These are phyloP conservation scores for Salvia rosmarinus DNA, from an alignment of 257 asterid species.

Conservation along the genomic window DNA sequence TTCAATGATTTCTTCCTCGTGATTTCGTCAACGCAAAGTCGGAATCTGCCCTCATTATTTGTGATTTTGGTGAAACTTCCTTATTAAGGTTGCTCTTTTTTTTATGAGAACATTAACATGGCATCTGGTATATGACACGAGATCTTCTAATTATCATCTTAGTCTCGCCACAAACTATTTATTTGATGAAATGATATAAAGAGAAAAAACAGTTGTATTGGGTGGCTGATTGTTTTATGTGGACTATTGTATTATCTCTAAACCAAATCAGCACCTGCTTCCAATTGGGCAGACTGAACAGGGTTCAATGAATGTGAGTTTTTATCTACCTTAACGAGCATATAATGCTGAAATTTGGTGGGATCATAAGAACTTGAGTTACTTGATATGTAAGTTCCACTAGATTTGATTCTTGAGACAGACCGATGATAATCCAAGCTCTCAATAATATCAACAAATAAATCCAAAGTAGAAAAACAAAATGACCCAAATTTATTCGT, in stretches of 20 bases:
- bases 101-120: background rate
- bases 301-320: conserved; percentile 8
- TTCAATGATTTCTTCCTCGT: background rate
- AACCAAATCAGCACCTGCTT: conserved; percentile 7
- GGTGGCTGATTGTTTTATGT: background rate
- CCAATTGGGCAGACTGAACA: background rate
- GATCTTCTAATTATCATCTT: background rate
- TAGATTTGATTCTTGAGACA: too few relatives aligned
- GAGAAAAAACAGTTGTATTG: background rate
- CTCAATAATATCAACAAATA: background rate
- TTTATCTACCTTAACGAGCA: background rate
- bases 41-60: background rate
- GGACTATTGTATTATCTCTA: background rate
- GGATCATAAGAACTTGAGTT: background rate
- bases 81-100: background rate
- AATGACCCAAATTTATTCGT: background rate
- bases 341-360: background rate
- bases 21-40: conserved; percentile 1
- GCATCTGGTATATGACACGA: background rate
- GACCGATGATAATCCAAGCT: too few relatives aligned
- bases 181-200: background rate
- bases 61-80: background rate
- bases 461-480: background rate
- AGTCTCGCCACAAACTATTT: background rate
- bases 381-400: background rate